Evolutionary conservation across 805 yeast genomes (phyloP).

Genomic region (Novakomyces olei): DNA sequence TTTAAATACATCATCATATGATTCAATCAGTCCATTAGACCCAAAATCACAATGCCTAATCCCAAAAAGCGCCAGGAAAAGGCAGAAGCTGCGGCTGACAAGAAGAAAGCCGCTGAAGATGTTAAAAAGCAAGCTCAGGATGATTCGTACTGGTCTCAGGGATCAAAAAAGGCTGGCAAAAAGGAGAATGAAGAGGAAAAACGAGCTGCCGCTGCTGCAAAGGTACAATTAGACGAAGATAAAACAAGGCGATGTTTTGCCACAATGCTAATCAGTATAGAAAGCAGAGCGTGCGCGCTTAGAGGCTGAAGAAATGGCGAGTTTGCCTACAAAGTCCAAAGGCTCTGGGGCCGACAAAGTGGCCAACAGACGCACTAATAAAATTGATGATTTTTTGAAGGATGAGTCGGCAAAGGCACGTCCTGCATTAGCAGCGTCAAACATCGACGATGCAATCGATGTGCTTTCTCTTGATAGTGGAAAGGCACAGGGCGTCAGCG

Average conservation of each 20-base stretch:
- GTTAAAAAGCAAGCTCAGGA: slow-evolving; percentile 30
- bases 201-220: slow-evolving; percentile 30
- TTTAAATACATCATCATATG: background rate
- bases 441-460: slow-evolving; percentile 57
- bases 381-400: slow-evolving; percentile 48
- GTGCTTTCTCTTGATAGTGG: slow-evolving; percentile 37
- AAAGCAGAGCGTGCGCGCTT: slow-evolving; percentile 54
- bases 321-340: slow-evolving; percentile 36
- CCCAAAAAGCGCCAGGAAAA: slow-evolving; percentile 15
- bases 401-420: slow-evolving; percentile 27
- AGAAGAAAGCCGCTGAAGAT: slow-evolving; percentile 30
- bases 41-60: background rate
- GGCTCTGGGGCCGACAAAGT: slow-evolving; percentile 48
- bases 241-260: too few relatives aligned
- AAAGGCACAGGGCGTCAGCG: slow-evolving; percentile 16
- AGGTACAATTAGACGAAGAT: too few relatives aligned
- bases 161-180: slow-evolving; percentile 43
- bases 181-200: slow-evolving; percentile 29
- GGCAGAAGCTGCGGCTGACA: slow-evolving; percentile 36
- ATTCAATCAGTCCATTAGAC: background rate
- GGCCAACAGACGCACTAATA: slow-evolving; percentile 36
- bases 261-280: too few relatives aligned
- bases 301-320: slow-evolving; percentile 62
- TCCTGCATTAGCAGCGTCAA: slow-evolving; percentile 30
- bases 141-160: slow-evolving; percentile 45